phyloP scores from a whole-genome alignment of 495 filamentous ascomycete genomes.

The Neurospora intermedia region DNA sequence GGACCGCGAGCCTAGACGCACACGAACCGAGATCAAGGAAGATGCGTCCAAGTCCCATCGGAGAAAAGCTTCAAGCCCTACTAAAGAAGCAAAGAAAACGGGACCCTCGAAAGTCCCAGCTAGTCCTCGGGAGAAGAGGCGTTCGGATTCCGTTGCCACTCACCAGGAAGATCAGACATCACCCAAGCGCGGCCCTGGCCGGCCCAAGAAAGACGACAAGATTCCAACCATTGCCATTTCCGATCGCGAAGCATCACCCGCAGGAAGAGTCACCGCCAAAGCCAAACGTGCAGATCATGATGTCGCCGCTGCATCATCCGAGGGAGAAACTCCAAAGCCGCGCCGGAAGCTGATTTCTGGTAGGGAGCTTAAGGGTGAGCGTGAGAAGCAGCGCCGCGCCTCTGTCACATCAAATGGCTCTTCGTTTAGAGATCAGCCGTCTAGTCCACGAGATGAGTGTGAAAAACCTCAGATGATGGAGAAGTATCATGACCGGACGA shows the following conservation, averaged over 20 bases:
- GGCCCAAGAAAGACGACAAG: constrained; percentile 39
- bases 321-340: constrained; percentile 44
- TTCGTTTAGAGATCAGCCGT: constrained; percentile 22
- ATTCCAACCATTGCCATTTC: constrained; percentile 34
- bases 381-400: constrained; percentile 41
- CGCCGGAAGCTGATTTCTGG: constrained; percentile 50
- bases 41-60: constrained; percentile 30
- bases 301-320: constrained; percentile 33
- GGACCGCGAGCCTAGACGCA: constrained; percentile 41
- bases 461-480: constrained; percentile 30
- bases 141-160: constrained; percentile 25
- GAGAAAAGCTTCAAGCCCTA: constrained; percentile 38
- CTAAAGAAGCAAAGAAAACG: constrained; percentile 31
- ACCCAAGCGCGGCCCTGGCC: constrained; percentile 36
- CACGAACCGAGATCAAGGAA: constrained; percentile 36
- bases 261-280: constrained; percentile 29
- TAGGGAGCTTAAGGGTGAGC: constrained; percentile 45
- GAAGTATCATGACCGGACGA: constrained; percentile 39
- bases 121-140: constrained; percentile 33
- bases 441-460: constrained; percentile 33
- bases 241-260: constrained; percentile 43
- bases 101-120: constrained; percentile 21
- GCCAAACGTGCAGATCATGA: constrained; percentile 40
- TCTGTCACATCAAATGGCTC: constrained; percentile 39
- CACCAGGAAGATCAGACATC: constrained; percentile 32